A percentile compares a stretch with the other conserved stretches of the same genome.
phyloP scores from a whole-genome alignment of 2,329 filamentous ascomycete genomes.

The Trichoderma sp. region DNA sequence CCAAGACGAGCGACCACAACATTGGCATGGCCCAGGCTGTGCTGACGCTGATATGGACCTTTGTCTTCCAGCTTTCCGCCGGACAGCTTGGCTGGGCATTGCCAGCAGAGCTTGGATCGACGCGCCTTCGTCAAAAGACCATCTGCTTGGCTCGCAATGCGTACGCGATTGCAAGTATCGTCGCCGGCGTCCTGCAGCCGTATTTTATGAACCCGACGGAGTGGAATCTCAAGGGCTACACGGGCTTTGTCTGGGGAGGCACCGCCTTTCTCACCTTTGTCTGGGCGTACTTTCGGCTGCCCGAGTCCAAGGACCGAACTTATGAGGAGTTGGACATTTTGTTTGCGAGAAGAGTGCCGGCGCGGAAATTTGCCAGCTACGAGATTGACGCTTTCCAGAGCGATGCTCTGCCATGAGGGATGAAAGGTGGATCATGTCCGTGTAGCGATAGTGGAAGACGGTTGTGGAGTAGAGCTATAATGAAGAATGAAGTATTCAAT shows the following conservation, averaged over 20 bases:
- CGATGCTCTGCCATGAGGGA: constrained; percentile 13
- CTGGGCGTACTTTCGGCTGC: constrained; percentile 55
- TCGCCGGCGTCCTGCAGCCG: constrained; percentile 52
- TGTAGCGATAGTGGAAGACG: neutral
- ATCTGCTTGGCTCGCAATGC: constrained; percentile 52
- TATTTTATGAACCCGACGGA: constrained; percentile 50
- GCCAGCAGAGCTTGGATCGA: constrained; percentile 48
- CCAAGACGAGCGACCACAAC: constrained; percentile 31
- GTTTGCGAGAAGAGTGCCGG: constrained; percentile 37
- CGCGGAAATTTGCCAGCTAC: constrained; percentile 37
- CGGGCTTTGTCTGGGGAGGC: constrained; percentile 50
- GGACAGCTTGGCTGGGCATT: constrained; percentile 43
- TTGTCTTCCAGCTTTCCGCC: constrained; percentile 41
- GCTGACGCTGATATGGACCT: constrained; percentile 40
- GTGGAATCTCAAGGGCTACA: constrained; percentile 52
- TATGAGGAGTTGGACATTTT: constrained; percentile 45
- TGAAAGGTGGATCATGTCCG: neutral
- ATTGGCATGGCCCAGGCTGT: constrained; percentile 40
- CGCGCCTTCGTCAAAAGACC: constrained; percentile 56
- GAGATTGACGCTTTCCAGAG: constrained; percentile 21
- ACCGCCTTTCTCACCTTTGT: constrained; percentile 50
- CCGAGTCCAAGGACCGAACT: constrained; percentile 54
- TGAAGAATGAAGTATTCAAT: neutral
- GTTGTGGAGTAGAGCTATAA: neutral
- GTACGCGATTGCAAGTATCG: constrained; percentile 50